These are phyloP conservation scores for Plenodomus biglobosus DNA, from an alignment of 2,329 filamentous ascomycete species.

Conservation along the genomic window DNA sequence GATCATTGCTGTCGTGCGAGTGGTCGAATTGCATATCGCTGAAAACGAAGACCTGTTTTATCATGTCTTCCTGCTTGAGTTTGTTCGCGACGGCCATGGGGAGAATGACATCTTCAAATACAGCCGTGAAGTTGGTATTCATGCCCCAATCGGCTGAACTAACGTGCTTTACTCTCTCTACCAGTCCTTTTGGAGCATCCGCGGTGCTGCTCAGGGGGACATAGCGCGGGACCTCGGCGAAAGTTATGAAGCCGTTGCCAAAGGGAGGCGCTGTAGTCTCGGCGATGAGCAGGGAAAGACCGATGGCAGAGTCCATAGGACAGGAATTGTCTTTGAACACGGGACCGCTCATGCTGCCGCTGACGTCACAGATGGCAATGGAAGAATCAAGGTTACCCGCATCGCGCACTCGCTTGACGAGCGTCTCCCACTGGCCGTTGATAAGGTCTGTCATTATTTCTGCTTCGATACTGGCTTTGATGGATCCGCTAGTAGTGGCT, in stretches of 20 bases:
- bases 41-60: conserved; percentile 63
- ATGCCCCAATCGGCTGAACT: conserved; percentile 40
- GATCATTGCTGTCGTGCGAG: conserved; percentile 21
- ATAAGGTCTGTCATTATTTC: conserved; percentile 44
- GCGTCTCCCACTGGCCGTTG: conserved; percentile 58
- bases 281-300: conserved; percentile 58
- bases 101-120: conserved; percentile 58
- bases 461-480: conserved; percentile 12
- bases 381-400: conserved; percentile 56
- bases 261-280: conserved; percentile 58
- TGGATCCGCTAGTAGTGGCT: too few species aligned
- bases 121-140: conserved; percentile 57
- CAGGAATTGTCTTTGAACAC: conserved; percentile 50
- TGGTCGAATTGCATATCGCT: conserved; percentile 63
- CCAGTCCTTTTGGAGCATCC: conserved; percentile 40
- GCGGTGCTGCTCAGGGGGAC: conserved; percentile 44
- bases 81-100: conserved; percentile 56
- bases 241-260: conserved; percentile 59
- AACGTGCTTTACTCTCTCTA: conserved; percentile 47
- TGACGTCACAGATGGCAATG: conserved; percentile 62
- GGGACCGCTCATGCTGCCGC: conserved; percentile 53
- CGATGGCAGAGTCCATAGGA: conserved; percentile 58
- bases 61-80: conserved; percentile 59
- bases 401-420: conserved; percentile 61
- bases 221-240: conserved; percentile 49